These are phyloP conservation scores for Heteromeles arbutifolia DNA, from an alignment of 306 rosid genomes.

Conservation along the genomic window DNA sequence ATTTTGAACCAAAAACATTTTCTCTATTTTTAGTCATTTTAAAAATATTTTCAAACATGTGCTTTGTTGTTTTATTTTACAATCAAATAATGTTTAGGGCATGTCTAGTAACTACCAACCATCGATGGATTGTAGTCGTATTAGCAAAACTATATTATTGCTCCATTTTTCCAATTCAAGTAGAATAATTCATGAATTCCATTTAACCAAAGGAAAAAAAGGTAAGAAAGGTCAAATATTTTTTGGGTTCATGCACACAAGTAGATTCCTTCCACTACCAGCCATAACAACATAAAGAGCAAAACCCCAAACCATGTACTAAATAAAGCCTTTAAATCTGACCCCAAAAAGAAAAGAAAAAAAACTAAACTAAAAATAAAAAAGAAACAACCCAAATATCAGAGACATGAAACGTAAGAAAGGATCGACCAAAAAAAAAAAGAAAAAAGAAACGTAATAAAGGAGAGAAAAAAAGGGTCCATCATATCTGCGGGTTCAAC, in stretches of 20 bases:
- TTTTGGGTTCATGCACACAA: not conserved
- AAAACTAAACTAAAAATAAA: not conserved
- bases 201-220: not conserved
- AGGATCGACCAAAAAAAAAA: not conserved
- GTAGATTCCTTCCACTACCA: not conserved
- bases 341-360: not conserved
- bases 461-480: not conserved
- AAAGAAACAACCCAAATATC: no score
- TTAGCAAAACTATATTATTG: not conserved
- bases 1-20: no score
- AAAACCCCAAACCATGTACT: not conserved
- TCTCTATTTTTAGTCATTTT: no score
- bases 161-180: not conserved
- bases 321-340: not conserved
- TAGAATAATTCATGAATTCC: not conserved
- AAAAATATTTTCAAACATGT: no score
- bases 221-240: not conserved
- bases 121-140: not conserved
- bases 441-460: not conserved
- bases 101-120: not conserved
- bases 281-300: not conserved
- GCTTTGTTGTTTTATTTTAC: no score
- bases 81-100: not conserved
- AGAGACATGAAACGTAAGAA: not conserved
- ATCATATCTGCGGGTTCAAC: not conserved